phyloP scores from a whole-genome alignment of 345 rosid species.

The Eucalyptus curtisii region DNA sequence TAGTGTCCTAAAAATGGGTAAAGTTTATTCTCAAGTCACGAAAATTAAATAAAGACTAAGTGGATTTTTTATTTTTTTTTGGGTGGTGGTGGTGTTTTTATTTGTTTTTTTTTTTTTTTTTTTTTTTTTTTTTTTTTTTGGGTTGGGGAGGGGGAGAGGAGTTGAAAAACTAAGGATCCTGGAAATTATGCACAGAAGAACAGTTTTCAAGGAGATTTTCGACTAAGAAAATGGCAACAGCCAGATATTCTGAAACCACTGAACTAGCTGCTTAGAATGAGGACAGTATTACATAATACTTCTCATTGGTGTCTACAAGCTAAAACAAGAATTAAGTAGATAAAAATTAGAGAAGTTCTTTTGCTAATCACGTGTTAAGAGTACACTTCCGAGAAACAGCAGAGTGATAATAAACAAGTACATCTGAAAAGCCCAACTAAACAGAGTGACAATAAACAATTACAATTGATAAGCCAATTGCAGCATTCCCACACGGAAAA shows the following conservation, averaged over 20 bases:
- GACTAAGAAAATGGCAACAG: background rate
- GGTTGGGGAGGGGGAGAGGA: background rate
- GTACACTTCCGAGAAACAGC: background rate
- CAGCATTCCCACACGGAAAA: background rate
- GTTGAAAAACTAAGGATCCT: background rate
- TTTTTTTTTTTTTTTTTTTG: background rate
- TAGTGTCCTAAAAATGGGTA: background rate
- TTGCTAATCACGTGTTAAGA: background rate
- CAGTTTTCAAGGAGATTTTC: background rate
- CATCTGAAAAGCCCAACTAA: background rate
- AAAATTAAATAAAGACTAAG: background rate
- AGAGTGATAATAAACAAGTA: background rate
- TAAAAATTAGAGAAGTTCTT: background rate
- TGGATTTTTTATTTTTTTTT: background rate
- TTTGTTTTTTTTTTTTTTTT: background rate
- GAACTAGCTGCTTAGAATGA: background rate
- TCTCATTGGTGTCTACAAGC: background rate
- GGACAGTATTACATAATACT: background rate
- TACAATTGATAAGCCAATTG: background rate
- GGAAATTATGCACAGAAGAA: background rate
- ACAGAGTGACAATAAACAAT: background rate
- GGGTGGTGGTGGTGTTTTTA: too few relatives aligned
- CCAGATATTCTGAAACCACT: background rate
- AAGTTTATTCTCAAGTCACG: background rate
- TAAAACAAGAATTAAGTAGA: background rate